Evolutionary conservation across 1,139 yeast species (phyloP).

Genomic region (Debaryomycetaceae sp.): DNA sequence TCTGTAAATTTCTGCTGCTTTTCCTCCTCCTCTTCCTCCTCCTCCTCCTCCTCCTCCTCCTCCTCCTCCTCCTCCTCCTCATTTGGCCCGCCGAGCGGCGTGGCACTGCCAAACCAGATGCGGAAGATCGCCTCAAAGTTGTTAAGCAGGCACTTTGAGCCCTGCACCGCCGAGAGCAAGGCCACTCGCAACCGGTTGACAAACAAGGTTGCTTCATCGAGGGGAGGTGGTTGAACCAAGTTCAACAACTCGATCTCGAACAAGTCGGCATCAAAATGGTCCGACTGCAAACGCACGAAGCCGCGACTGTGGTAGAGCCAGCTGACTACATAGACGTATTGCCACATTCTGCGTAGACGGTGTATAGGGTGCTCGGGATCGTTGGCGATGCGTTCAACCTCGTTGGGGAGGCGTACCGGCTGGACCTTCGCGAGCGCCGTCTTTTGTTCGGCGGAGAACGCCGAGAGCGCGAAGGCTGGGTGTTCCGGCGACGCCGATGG

Average conservation of each 20-base stretch:
- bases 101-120: slow-evolving; percentile 37
- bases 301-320: slow-evolving; percentile 50
- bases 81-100: slow-evolving; percentile 31
- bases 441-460: slow-evolving; percentile 27
- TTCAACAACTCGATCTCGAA: slow-evolving; percentile 52
- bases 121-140: slow-evolving; percentile 47
- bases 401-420: slow-evolving; percentile 27
- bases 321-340: slow-evolving; percentile 44
- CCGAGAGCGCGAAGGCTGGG: slow-evolving; percentile 18
- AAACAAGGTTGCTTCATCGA: slow-evolving; percentile 30
- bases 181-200: slow-evolving; percentile 38
- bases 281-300: slow-evolving; percentile 38
- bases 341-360: slow-evolving; percentile 23
- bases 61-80: slow-evolving; percentile 21
- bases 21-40: slow-evolving; percentile 7
- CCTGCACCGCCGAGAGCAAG: slow-evolving; percentile 33
- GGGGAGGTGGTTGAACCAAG: slow-evolving; percentile 32
- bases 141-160: slow-evolving; percentile 23
- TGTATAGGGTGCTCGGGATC: slow-evolving; percentile 10
- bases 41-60: slow-evolving; percentile 11
- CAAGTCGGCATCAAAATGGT: slow-evolving; percentile 49
- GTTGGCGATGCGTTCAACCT: slow-evolving; percentile 11
- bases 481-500: slow-evolving; percentile 13
- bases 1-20: slow-evolving; percentile 8
- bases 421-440: slow-evolving; percentile 22